Conservation (phyloP, 2,329 filamentous ascomycete species). For the Hypocrella siamensis region DNA sequence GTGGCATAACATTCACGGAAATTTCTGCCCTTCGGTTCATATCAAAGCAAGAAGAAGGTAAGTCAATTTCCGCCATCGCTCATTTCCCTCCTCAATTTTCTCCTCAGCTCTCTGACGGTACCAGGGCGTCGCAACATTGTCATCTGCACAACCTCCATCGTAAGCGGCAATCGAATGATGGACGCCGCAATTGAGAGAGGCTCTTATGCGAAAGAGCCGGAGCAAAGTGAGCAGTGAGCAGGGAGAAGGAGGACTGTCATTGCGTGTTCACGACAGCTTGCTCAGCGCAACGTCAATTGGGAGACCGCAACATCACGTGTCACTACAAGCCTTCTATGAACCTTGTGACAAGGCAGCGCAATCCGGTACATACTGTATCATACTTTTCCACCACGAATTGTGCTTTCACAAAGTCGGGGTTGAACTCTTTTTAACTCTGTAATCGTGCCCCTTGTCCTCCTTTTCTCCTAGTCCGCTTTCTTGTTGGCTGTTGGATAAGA, state of each 20-base stretch:
- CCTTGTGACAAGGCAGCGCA: too few species aligned
- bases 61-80: too few species aligned
- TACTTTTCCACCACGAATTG: too few species aligned
- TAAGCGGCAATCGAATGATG: conserved; percentile 83
- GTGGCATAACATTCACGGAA: conserved; percentile 93
- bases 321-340: too few species aligned
- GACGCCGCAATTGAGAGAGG: conserved; percentile 64
- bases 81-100: background rate
- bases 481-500: too few species aligned
- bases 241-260: background rate
- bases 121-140: conserved; percentile 64
- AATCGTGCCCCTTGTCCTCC: too few species aligned
- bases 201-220: conserved; percentile 29
- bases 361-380: too few species aligned
- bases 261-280: conserved; percentile 2
- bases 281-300: too few species aligned
- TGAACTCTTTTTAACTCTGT: too few species aligned
- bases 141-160: conserved; percentile 82
- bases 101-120: conserved; percentile 5
- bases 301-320: too few species aligned
- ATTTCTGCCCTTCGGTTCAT: conserved; percentile 89
- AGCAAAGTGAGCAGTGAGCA: conserved; percentile 2
- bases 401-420: too few species aligned
- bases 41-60: conserved; percentile 64
- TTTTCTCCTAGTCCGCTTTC: too few species aligned